phyloP scores from a whole-genome alignment of 1,284 basidiomycete species.

The Tetrapyrgos nigripes region DNA sequence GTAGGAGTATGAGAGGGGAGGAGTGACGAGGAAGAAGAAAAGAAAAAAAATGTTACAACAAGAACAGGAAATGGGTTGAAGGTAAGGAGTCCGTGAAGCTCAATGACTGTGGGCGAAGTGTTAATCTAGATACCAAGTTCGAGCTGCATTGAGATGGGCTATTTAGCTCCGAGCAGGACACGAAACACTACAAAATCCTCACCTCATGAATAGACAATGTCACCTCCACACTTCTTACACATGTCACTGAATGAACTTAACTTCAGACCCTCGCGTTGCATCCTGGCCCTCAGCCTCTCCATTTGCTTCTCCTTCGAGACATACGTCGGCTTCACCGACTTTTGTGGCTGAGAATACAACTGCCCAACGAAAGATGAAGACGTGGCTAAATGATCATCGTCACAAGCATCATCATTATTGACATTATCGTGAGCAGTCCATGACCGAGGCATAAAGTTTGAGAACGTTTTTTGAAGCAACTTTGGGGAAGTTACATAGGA shows the following conservation, averaged over 20 bases:
- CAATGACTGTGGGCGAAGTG: neutral
- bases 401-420: neutral
- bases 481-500: constrained; percentile 60
- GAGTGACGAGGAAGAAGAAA: constrained; percentile 5
- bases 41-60: constrained; percentile 15
- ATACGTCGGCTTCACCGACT: constrained; percentile 31
- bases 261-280: constrained; percentile 48
- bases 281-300: constrained; percentile 58
- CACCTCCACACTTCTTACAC: constrained; percentile 51
- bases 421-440: constrained; percentile 16
- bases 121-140: neutral
- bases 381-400: constrained; percentile 24
- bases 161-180: neutral
- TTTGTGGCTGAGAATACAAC: constrained; percentile 22
- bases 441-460: constrained; percentile 54
- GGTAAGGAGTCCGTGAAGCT: neutral
- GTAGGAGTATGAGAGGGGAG: neutral
- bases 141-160: neutral
- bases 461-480: constrained; percentile 53
- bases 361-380: constrained; percentile 22
- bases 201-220: constrained; percentile 51
- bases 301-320: constrained; percentile 70
- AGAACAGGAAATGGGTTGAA: neutral
- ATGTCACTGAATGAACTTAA: constrained; percentile 36
- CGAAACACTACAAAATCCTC: constrained; percentile 16